A percentile compares a stretch with the other conserved stretches of the same genome.
Evolutionary conservation across 1,139 yeast genomes (phyloP).

Genomic region (Debaryomycetaceae sp.): DNA sequence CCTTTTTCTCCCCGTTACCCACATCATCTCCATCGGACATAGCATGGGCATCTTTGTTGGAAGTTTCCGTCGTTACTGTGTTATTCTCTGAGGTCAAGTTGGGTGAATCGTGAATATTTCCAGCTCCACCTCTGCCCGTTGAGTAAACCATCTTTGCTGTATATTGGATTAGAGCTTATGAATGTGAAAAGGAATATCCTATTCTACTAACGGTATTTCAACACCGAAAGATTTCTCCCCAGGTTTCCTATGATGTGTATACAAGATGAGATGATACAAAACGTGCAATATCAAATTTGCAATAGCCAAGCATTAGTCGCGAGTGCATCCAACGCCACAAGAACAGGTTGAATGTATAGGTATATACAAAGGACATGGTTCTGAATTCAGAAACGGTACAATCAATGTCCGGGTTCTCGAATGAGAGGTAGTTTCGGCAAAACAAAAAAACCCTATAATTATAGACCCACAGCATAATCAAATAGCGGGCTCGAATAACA

Average conservation of each 20-base stretch:
- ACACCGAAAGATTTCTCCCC: background rate
- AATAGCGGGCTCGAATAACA: no score
- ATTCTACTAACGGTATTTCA: background rate
- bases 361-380: no score
- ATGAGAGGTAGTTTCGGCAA: no score
- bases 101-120: conserved; percentile 26
- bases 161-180: background rate
- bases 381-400: no score
- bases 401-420: no score
- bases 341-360: no score
- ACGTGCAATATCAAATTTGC: background rate
- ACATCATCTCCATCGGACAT: conserved; percentile 3
- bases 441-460: no score
- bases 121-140: conserved; percentile 42
- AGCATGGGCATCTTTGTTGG: conserved; percentile 4
- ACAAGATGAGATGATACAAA: background rate
- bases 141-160: conserved; percentile 14
- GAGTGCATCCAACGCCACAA: background rate
- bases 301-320: background rate
- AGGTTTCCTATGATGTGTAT: background rate
- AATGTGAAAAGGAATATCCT: background rate
- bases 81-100: conserved; percentile 18
- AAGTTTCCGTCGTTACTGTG: conserved; percentile 8
- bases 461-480: no score
- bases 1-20: conserved; percentile 23